Percentiles rank a stretch among this genome's conserved stretches.
Evolutionary conservation across 257 asterid genomes (phyloP).

Genomic region (Solanum neorickii): DNA sequence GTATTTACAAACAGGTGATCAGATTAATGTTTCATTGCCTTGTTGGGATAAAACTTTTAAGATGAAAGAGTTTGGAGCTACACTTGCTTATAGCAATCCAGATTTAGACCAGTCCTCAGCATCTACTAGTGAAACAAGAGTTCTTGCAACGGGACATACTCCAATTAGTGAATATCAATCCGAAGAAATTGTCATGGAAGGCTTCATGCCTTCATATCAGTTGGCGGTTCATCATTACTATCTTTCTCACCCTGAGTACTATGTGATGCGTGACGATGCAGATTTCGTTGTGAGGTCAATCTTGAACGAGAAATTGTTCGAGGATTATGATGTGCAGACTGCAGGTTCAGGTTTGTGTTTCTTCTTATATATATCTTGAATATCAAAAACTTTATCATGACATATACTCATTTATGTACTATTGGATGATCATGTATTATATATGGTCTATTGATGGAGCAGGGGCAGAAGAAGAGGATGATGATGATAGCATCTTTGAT

Average conservation of each 20-base stretch:
- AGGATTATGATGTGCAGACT: not conserved
- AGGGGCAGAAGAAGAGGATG: not conserved
- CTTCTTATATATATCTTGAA: not conserved
- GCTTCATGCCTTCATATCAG: not conserved
- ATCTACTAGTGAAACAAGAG: not conserved
- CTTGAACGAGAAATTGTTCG: not conserved
- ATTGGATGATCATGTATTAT: not conserved
- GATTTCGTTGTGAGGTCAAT: not conserved
- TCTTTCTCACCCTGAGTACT: conserved; percentile 1
- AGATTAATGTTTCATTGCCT: conserved; percentile 2
- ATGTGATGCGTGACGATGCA: not conserved
- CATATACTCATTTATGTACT: not conserved
- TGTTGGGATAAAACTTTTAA: not conserved
- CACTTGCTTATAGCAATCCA: not conserved
- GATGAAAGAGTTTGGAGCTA: conserved; percentile 1
- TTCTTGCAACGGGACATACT: not conserved
- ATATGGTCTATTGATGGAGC: not conserved
- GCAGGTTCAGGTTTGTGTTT: not conserved
- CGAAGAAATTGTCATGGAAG: not conserved
- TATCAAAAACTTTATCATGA: not conserved
- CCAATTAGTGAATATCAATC: not conserved
- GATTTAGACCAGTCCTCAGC: not conserved
- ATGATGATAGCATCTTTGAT: not conserved
- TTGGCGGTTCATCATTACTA: not conserved
- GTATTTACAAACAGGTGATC: conserved; percentile 1